Conservation (phyloP, 352 stramenopile genomes). For the Globisporangium cylindrosporum region DNA sequence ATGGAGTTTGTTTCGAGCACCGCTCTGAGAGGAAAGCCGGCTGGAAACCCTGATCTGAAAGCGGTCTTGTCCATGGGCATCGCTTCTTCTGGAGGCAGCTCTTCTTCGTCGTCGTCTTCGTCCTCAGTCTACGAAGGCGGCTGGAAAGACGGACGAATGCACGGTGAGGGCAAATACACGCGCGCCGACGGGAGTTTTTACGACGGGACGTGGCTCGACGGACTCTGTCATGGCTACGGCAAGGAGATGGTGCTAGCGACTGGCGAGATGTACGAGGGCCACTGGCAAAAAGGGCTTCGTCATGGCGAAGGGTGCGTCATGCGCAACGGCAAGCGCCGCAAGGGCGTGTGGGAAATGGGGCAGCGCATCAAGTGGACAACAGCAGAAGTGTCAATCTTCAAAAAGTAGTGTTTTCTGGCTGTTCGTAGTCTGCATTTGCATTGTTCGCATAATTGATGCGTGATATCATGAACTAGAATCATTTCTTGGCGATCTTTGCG, state of each 20-base stretch:
- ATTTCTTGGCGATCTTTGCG: constrained; percentile 54
- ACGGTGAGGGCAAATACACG: constrained; percentile 67
- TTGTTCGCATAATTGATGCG: neutral
- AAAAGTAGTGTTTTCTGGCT: constrained; percentile 15
- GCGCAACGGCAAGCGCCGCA: constrained; percentile 36
- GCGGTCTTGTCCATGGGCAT: neutral
- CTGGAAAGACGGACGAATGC: constrained; percentile 66
- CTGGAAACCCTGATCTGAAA: constrained; percentile 11
- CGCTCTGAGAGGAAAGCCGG: neutral
- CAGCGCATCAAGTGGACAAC: constrained; percentile 65
- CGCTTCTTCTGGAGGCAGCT: neutral
- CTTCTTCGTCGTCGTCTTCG: neutral
- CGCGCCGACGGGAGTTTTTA: constrained; percentile 60
- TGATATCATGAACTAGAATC: constrained; percentile 4
- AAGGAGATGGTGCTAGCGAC: constrained; percentile 42
- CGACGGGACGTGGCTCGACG: constrained; percentile 60
- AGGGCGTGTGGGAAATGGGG: constrained; percentile 58
- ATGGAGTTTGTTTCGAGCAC: constrained; percentile 49
- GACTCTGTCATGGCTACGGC: constrained; percentile 50
- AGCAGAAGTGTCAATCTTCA: constrained; percentile 41
- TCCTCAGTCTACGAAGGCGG: constrained; percentile 45
- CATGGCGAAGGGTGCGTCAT: constrained; percentile 61
- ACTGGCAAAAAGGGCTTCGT: constrained; percentile 46
- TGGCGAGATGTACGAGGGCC: constrained; percentile 58
- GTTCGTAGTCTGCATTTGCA: neutral